Percentiles rank a stretch among this genome's conserved stretches.
These are phyloP conservation scores for Chlamydomonas applanata DNA, from an alignment of 139 green algal species.

Conservation along the genomic window DNA sequence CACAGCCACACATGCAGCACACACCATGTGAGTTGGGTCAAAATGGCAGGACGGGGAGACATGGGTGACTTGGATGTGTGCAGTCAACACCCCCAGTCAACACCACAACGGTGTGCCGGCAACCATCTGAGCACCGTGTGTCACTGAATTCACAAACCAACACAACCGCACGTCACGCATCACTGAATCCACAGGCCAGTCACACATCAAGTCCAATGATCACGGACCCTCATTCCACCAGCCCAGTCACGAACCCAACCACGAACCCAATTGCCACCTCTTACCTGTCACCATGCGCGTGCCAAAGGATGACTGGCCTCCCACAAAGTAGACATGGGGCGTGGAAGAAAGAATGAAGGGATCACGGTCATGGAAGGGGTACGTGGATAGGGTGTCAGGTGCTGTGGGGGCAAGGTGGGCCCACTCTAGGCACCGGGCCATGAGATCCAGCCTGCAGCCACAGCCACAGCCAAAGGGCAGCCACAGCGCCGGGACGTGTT, in stretches of 20 bases:
- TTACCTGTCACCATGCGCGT: constrained; percentile 55
- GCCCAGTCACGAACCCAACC: too few relatives aligned
- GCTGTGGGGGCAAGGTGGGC: constrained; percentile 90
- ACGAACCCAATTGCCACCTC: neutral
- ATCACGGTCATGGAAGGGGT: constrained; percentile 86
- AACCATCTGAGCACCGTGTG: neutral
- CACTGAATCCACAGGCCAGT: too few relatives aligned
- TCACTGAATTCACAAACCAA: neutral
- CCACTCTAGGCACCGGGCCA: constrained; percentile 77
- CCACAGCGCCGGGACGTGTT: neutral
- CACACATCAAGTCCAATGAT: too few relatives aligned
- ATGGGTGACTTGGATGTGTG: neutral
- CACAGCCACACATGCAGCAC: neutral
- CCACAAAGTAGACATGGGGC: constrained; percentile 93
- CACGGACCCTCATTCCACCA: too few relatives aligned
- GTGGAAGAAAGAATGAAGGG: constrained; percentile 88
- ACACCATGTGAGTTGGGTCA: too few relatives aligned
- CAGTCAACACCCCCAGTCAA: neutral
- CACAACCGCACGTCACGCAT: too few relatives aligned
- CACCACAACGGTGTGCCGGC: neutral
- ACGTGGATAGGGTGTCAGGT: constrained; percentile 94
- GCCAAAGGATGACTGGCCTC: constrained; percentile 83
- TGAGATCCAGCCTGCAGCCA: constrained; percentile 53
- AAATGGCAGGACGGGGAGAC: too few relatives aligned
- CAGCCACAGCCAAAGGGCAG: neutral